phyloP scores from a whole-genome alignment of 2,329 filamentous ascomycete species.

The Diaporthe vexans region DNA sequence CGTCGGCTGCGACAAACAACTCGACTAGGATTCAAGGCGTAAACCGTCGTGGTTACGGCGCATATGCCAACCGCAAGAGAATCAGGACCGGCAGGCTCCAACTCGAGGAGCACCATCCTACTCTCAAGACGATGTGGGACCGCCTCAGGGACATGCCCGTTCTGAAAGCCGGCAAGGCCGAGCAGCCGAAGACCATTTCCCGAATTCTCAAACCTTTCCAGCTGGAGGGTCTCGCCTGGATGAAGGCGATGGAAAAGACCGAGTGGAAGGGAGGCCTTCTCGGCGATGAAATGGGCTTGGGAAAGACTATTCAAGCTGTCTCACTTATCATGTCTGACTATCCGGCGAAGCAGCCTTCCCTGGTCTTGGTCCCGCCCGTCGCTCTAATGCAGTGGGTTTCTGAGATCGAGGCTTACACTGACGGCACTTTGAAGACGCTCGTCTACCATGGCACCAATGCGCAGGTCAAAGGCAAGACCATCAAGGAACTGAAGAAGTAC shows the following conservation, averaged over 20 bases:
- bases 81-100: conserved; percentile 69
- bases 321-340: conserved; percentile 99
- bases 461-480: conserved; percentile 82
- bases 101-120: conserved; percentile 82
- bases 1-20: conserved; percentile 37
- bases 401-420: conserved; percentile 85
- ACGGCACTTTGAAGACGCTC: conserved; percentile 90
- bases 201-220: conserved; percentile 94
- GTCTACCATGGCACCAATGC: conserved; percentile 90
- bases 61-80: conserved; percentile 47
- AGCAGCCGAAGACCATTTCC: conserved; percentile 83
- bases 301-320: conserved; percentile 98
- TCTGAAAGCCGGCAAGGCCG: conserved; percentile 72
- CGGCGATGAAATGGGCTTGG: conserved; percentile 98
- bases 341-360: conserved; percentile 83
- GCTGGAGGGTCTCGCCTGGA: conserved; percentile 93
- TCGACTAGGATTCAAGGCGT: conserved; percentile 38
- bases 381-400: conserved; percentile 96
- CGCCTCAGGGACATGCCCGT: conserved; percentile 77
- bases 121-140: conserved; percentile 87
- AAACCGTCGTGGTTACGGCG: conserved; percentile 53
- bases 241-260: conserved; percentile 89
- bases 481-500: conserved; percentile 82
- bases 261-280: conserved; percentile 90
- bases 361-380: conserved; percentile 93